Percentiles rank a stretch among this genome's conserved stretches.
These are phyloP conservation scores for Zygosaccharomyces pseudobailii DNA, from an alignment of 1,139 yeast species.

Conservation along the genomic window DNA sequence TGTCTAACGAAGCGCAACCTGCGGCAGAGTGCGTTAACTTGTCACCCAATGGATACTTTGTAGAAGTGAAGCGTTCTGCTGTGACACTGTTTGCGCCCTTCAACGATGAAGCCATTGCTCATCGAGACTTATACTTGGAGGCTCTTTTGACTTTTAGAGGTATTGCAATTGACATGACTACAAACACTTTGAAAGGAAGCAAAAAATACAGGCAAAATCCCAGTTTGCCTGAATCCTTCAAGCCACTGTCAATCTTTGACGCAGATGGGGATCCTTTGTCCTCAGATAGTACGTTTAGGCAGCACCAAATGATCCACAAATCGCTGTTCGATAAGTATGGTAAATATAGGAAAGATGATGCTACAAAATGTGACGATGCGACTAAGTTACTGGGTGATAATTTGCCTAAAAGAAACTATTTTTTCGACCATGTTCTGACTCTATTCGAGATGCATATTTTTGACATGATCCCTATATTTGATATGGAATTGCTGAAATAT, in stretches of 20 bases:
- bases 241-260: constrained; percentile 24
- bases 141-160: constrained; percentile 20
- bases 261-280: constrained; percentile 17
- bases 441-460: constrained; percentile 21
- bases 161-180: constrained; percentile 22
- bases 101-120: constrained; percentile 24
- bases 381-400: constrained; percentile 12
- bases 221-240: constrained; percentile 23
- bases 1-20: neutral
- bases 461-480: constrained; percentile 25
- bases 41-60: constrained; percentile 23
- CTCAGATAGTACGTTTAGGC: constrained; percentile 11
- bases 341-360: constrained; percentile 19
- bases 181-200: constrained; percentile 13
- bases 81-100: constrained; percentile 22
- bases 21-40: constrained; percentile 16
- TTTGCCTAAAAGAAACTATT: constrained; percentile 18
- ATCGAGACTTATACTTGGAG: constrained; percentile 28
- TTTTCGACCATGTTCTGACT: constrained; percentile 22
- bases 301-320: constrained; percentile 22
- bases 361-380: constrained; percentile 11
- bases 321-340: constrained; percentile 28
- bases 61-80: constrained; percentile 29
- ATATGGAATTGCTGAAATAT: constrained; percentile 15
- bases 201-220: constrained; percentile 13